Base-by-base conservation (phyloP, 352 stramenopile genomes). In the Thraustochytrium sp. region DNA sequence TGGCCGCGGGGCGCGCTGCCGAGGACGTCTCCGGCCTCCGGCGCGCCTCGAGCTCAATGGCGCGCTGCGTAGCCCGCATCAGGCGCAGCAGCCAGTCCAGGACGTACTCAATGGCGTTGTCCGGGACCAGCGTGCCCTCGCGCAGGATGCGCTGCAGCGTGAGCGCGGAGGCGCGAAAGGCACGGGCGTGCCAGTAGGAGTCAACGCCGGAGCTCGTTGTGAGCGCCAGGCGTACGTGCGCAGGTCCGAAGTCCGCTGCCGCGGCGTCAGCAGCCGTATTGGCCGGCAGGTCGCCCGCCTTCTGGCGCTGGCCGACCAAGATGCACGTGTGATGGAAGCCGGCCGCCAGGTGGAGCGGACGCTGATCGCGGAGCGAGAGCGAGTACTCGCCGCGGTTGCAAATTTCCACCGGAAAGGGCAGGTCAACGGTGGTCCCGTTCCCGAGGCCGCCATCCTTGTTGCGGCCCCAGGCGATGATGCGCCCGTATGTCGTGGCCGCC, bases 311-410 rank as follows among this genome's bases (percentile, higher is more conserved):
- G 5, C 68, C 68, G 5, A 80, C 68, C 11, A 80, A 44, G 26
- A 80, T 80, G 31, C 68, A 80, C 42, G 68, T 80, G 3, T 80
- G 68, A 38, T 80, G 68, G 26, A 80, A 80, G 0, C 68, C 68
- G 8, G 68, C 68, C 18, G 68, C 68, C 0, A 80, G 29, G 38
- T 80, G 68, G 44, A 80, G 5, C 9, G 68, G 68, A 5, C 68
- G 42, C 29, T 80, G 68, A 44, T 80, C 68, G 23, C 68, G 68
- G 11, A 80, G 48, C 18, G 68, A 80, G 11, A 80, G 53, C 23
- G 68, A 80, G 34, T 75, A 63, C 9, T 80, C 68, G 48, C 68
- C 68, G 18, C 40, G 31, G 26, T 61, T 64, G 53, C 68, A 80
- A 31, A 80, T 80, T 42, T 80, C 68, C 21, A 80, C 68, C 18